Base-by-base conservation (phyloP, 768 basidiomycete genomes). In the Termitomyces eurrhizus region DNA sequence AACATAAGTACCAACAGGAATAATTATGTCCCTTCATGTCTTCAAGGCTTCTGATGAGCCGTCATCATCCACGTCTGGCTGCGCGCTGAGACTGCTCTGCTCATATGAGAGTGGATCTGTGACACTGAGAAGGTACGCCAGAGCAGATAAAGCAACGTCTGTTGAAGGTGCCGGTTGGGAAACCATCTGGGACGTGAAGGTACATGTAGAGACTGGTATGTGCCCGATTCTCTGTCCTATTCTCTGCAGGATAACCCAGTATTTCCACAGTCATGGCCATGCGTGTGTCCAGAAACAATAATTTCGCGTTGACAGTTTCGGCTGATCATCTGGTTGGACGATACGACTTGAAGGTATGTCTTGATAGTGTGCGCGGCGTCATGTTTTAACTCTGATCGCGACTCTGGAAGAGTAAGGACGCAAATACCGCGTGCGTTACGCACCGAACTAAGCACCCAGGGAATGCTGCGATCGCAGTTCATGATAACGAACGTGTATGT, bases 51-150 rank as follows among this genome's bases (percentile, higher is more conserved):
- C 62, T 7, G 50, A 60, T 35, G 48, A 64, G 39, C 63, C 65
- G 33, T 62, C 73, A n/a, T 68, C 80, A 21, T 70, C 76, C 36
- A 61, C 62, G 21, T 69, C 69, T 0, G 65, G 64, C 13, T 69
- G 68, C 12, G 78, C 81, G 18, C 76, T 95, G 4, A 79, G 85
- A 2, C 72, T 96, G 5, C 70, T 95, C 0, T 80, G 85, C 42
- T 92, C 84, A 1, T 96, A 93, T 70, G 96, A 99, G 74, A 88
- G 89, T 61, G 95, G 96, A 0, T 79, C 83, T n/a, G 87, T 97
- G n/a, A 82, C 82, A 24, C 72, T 94, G 37, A 87, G 85, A 57
- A 77, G 75, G 54, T 86, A 84, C 58, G 74, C 73, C 4, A 70
- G 72, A 3, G 62, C 71, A 1, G 77, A 75, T 41, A 76, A 68